These are phyloP conservation scores for Leccinum brunneo-olivaceum DNA, from an alignment of 1,284 basidiomycete species.

Conservation along the genomic window DNA sequence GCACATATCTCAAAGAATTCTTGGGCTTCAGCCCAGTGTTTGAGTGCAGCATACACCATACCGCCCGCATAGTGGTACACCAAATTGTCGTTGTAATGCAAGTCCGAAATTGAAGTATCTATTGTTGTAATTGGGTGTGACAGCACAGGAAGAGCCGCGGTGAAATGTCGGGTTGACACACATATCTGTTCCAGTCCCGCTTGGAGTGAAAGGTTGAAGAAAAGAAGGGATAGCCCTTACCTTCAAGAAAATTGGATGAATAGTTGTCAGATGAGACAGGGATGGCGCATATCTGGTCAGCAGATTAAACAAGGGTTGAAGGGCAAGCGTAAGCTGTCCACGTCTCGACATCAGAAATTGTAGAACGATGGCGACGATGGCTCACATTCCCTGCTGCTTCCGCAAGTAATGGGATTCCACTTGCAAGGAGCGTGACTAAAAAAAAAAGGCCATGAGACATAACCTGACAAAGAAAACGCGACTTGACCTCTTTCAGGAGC, in stretches of 20 bases:
- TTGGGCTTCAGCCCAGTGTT: constrained; percentile 58
- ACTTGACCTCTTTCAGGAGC: constrained; percentile 62
- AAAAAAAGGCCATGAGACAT: background rate
- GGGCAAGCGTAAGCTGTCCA: constrained; percentile 40
- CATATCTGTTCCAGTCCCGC: constrained; percentile 24
- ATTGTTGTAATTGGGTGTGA: constrained; percentile 52
- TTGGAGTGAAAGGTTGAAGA: background rate
- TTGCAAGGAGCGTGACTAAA: constrained; percentile 45
- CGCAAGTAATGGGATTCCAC: constrained; percentile 37
- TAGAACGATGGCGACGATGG: background rate
- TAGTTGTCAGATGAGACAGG: constrained; percentile 54
- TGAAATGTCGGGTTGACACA: constrained; percentile 46
- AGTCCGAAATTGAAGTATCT: constrained; percentile 45
- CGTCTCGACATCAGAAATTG: constrained; percentile 9
- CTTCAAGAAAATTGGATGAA: constrained; percentile 58
- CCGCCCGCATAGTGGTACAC: constrained; percentile 74
- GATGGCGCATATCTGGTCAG: constrained; percentile 54
- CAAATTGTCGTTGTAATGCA: constrained; percentile 70
- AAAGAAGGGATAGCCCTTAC: constrained; percentile 25
- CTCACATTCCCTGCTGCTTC: constrained; percentile 38
- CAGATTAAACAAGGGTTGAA: constrained; percentile 53
- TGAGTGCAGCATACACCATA: constrained; percentile 53
- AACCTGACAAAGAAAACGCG: background rate
- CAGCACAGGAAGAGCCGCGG: constrained; percentile 52
- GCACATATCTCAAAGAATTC: constrained; percentile 75